Evolutionary conservation across 2,329 filamentous ascomycete genomes (phyloP).

Genomic region (Talaromyces pinophilus): DNA sequence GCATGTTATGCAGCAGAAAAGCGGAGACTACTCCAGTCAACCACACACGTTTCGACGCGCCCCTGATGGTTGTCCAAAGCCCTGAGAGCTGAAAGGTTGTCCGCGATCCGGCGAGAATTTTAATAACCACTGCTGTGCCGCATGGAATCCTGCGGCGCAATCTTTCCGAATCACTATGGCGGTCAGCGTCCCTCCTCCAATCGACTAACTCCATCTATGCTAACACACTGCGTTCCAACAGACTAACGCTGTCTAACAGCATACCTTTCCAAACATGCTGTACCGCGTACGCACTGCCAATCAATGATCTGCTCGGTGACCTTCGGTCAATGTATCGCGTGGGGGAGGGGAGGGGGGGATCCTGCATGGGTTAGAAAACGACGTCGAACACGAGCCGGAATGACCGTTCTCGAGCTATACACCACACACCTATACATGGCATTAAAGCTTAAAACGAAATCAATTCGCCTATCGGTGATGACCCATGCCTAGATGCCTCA

Average conservation of each 20-base stretch:
- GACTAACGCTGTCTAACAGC: not conserved
- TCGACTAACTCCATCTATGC: not conserved
- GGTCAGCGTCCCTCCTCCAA: conserved; percentile 3
- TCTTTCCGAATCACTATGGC: not conserved
- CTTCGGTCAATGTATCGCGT: not conserved
- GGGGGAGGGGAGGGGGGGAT: conserved; percentile 2
- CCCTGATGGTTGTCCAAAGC: conserved; percentile 16
- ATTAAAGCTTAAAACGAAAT: conserved; percentile 4
- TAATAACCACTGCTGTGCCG: conserved; percentile 12
- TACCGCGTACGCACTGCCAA: not conserved
- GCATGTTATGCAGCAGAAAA: conserved; percentile 20
- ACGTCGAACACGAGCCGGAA: conserved; percentile 6
- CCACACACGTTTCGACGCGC: conserved; percentile 13
- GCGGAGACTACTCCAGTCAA: conserved; percentile 12
- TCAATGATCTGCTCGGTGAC: not conserved
- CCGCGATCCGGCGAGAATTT: conserved; percentile 2
- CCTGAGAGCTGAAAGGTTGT: conserved; percentile 9
- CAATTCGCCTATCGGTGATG: not conserved
- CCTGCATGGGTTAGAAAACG: not conserved
- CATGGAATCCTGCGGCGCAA: conserved; percentile 10
- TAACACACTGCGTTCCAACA: not conserved
- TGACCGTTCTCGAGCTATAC: conserved; percentile 5
- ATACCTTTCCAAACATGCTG: not conserved
- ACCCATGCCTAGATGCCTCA: not conserved
- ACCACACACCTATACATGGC: conserved; percentile 1